Evolutionary conservation across 805 yeast species (phyloP), one percentile per base, ranked within the genome.

Genomic region (Saturnispora quitensis): DNA sequence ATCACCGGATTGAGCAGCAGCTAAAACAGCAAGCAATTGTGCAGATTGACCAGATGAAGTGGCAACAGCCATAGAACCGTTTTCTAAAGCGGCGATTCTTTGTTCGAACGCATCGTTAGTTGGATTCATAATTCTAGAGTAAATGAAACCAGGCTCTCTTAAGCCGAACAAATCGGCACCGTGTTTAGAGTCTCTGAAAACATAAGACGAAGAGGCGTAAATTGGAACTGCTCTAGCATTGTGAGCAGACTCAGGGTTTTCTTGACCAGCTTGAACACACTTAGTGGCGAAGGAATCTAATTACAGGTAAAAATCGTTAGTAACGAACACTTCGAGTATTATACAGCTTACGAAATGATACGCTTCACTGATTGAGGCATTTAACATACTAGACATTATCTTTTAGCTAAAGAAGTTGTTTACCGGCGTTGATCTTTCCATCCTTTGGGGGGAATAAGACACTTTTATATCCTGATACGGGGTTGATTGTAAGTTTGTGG

Each of bases 41-140:
- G 98, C 97, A 50, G 97, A 91, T 72, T 90, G 97, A 56, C 99
- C 99, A n/a, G 97, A 89, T 22, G 95, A 69, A 25, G 85, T 84
- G 6, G 96, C 95, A 51, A 91, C 71, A 4, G 96, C 98, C 54
- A 86, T 95, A 48, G 82, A 83, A 64, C 98, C 99, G 53, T 86
- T 84, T 71, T 91, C 99, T 55, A 91, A 77, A 48, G 95, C 95
- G 50, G 97, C 95, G 54, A 91, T 76, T 72, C 99, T 80, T 67
- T 86, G 80, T 71, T 91, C 99, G 56, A 91, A 86, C 25, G 86
- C 91, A 61, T 86, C 95, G 53, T 77, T 84, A 54, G 99, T 91
- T 56, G 99, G 99, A 73, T 91, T 91, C 79, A 80, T 83, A 59
- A 91, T 75, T 67, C 99, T 81, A 12, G 95, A 83, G 74, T 91